Evolutionary conservation across 352 stramenopile species (phyloP), one percentile per base, ranked within the genome.

Genomic region (Globisporangium carolinianum): DNA sequence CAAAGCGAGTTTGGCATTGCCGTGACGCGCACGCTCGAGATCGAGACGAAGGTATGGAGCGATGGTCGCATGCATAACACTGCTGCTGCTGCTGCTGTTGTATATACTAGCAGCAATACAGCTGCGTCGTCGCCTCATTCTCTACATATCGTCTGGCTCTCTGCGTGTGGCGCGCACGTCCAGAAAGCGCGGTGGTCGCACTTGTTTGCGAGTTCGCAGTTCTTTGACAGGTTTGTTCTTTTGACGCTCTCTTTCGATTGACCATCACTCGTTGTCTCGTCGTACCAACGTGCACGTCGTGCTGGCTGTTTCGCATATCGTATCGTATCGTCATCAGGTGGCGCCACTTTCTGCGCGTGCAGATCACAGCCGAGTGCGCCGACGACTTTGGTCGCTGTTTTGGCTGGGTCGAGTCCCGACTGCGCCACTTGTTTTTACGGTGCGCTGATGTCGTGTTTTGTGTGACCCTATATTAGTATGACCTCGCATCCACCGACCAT

Each of bases 361-460:
- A 93, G 57, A 75, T 95, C 47, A 87, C 77, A 5, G 79, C 81
- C 0, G 63, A 49, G 32, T 75, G 60, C 60, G 59, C 69, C 2
- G 65, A 86, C 48, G 68, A 75, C 35, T 94, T 93, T 50, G 77
- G 73, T 9, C 63, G 65, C 50, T 93, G 83, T 85, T 92, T 96
- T 67, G 80, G 83, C 11, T 96, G 87, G 87, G 79, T 94, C 43
- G 86, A 95, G 58, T 96, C 86, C 10, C 75, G 85, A 9, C 64
- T 96, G 42, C 78, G 87, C 6, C 78, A 89, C 48, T 71, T 96
- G 17, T 83, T 96, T 47, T 66, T 91, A 51, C 67, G 79, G 82
- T 94, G 68, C 46, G 68, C 43, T 63, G 4, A 7, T 9, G 10
- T 3, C 15, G 17, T 18, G n/a, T 39, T 18, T 18, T 14, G 15